Percentiles rank a stretch among this genome's conserved stretches.
phyloP scores from a whole-genome alignment of 106 monocot genomes.

The Dendrobium huoshanense region DNA sequence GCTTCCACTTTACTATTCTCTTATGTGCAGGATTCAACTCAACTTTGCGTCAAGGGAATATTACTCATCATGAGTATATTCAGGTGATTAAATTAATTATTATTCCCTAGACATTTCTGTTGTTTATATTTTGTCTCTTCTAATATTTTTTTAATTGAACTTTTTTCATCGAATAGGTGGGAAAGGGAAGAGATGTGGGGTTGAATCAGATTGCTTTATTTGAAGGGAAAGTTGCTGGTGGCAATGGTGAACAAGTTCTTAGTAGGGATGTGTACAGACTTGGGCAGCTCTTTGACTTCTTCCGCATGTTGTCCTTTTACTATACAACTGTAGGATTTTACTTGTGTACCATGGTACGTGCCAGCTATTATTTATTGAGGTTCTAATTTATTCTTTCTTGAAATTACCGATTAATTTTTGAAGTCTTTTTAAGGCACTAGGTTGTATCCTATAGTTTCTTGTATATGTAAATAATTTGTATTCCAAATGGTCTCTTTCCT shows the following conservation, averaged over 20 bases:
- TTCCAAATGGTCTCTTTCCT: neutral
- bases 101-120: neutral
- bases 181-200: constrained; percentile 87
- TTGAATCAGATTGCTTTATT: constrained; percentile 88
- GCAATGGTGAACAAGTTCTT: constrained; percentile 93
- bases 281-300: constrained; percentile 89
- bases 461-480: neutral
- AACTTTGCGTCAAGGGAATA: constrained; percentile 81
- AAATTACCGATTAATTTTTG: neutral
- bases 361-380: neutral
- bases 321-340: constrained; percentile 87
- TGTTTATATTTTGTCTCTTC: neutral
- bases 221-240: constrained; percentile 89
- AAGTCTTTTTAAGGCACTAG: neutral
- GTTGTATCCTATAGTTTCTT: neutral
- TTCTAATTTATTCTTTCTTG: neutral
- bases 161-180: constrained; percentile 39
- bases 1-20: neutral
- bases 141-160: neutral
- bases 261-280: constrained; percentile 91
- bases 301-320: constrained; percentile 91
- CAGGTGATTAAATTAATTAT: constrained; percentile 31
- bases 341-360: constrained; percentile 80
- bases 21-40: constrained; percentile 70
- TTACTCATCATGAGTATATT: constrained; percentile 91